Base-by-base conservation (phyloP, 2,329 filamentous ascomycete species). In the Pseudogymnoascus sp. region DNA sequence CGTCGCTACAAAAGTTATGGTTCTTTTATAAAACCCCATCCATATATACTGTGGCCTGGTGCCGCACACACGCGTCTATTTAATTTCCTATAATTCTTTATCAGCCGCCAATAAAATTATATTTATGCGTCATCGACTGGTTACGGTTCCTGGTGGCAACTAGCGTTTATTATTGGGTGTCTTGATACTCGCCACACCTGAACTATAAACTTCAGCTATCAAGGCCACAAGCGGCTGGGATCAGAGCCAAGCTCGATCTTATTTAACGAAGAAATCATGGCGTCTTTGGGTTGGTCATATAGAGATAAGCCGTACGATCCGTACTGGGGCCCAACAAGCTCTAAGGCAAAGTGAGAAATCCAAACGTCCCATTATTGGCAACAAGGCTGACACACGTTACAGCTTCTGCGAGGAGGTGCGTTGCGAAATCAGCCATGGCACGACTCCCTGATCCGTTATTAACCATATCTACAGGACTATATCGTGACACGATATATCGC, bases 401-500 rank as follows among this genome's bases (percentile, higher is more conserved):
- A 72, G 71, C 60, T 72, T 72, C 66, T 72, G 71, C 65, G 71
- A 72, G 68, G 71, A 72, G 66, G 71, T 71, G 65, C 59, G 65
- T 64, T 53, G 31, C 26, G 28, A 4, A 12, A 46, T 12, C 43
- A 16, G 69, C 71, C 1, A 72, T 75, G 3, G 14, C 53, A 59
- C 40, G 19, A 24, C 26, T n/a, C 3, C 28, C 10, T 33, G 6
- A 41, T 11, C 22, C 16, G 14, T 14, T 19, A 22, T 24, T 46
- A 12, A 19, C 35, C 4, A 16, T 10, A 10, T 70, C 7, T 53
- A 40, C 38, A 86, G 74, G 83, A 86, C 69, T 85, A 82, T 67
- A 78, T 76, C 61, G 71, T 84, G 61, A 81, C 79, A 2, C 68
- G 71, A 3, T 83, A 83, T 67, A 74, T 83, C 59, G 82, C 78